Conservation (phyloP, 1,284 basidiomycete species). For the Cutaneotrichosporon cyanovorans region DNA sequence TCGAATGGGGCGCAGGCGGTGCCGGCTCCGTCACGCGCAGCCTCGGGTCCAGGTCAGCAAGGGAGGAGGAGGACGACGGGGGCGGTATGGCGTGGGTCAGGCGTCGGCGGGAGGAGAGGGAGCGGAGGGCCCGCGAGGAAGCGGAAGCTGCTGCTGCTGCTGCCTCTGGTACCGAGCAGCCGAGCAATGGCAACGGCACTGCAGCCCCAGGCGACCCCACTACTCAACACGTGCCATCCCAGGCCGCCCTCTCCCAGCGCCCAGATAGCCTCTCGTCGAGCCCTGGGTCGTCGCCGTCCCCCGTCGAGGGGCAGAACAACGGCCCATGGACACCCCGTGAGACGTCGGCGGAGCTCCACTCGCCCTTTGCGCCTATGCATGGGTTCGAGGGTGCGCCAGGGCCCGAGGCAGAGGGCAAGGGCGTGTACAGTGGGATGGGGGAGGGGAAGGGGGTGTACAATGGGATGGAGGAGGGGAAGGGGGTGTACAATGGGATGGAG, state of each 20-base stretch:
- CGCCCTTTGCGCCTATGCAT: neutral
- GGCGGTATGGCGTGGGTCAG: constrained; percentile 46
- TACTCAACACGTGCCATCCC: no score
- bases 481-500: no score
- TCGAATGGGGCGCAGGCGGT: constrained; percentile 39
- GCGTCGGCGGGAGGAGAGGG: constrained; percentile 37
- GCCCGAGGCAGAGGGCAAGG: neutral
- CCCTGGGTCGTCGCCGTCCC: constrained; percentile 1
- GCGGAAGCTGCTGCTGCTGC: constrained; percentile 13
- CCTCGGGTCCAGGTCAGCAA: constrained; percentile 1
- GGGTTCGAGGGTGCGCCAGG: neutral
- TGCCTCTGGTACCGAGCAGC: neutral
- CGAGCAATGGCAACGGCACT: no score
- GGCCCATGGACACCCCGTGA: constrained; percentile 12
- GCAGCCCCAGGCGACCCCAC: no score
- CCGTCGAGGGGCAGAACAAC: no score
- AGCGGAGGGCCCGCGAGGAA: constrained; percentile 25
- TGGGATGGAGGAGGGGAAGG: no score
- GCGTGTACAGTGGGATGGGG: no score
- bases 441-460: no score
- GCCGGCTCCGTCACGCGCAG: neutral
- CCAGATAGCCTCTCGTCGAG: constrained; percentile 4
- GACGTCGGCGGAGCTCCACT: constrained; percentile 5
- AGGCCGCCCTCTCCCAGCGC: neutral
- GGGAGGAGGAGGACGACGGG: constrained; percentile 41